These are phyloP conservation scores for Osmanthus fragrans DNA, from an alignment of 257 asterid species.

Conservation along the genomic window DNA sequence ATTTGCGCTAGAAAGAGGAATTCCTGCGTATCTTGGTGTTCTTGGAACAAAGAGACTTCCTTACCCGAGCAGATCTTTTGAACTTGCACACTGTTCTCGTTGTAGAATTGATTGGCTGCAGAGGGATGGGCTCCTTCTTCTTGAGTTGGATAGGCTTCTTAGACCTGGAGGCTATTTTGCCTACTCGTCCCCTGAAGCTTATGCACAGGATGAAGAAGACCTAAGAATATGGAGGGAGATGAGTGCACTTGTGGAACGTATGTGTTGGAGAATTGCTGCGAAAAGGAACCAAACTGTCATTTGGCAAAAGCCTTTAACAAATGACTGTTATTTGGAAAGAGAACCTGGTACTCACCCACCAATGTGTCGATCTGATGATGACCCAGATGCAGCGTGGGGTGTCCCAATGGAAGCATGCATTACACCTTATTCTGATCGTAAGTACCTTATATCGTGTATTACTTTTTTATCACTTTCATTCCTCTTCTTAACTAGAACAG, in stretches of 20 bases:
- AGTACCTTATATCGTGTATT: slow-evolving; percentile 33
- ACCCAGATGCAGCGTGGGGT: slow-evolving; percentile 18
- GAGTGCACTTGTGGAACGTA: slow-evolving; percentile 52
- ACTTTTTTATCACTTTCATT: neutral
- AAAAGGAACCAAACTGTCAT: slow-evolving; percentile 53
- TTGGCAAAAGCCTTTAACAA: slow-evolving; percentile 54
- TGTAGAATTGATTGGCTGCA: slow-evolving; percentile 28
- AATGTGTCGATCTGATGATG: slow-evolving; percentile 50
- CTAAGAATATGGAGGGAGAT: no score
- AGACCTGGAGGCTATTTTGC: no score
- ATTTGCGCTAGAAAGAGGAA: slow-evolving; percentile 59
- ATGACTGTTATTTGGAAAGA: slow-evolving; percentile 48
- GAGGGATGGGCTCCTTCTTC: no score
- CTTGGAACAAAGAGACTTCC: slow-evolving; percentile 62
- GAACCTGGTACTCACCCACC: slow-evolving; percentile 50
- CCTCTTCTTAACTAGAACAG: neutral
- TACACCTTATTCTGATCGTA: slow-evolving; percentile 88
- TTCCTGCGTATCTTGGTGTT: slow-evolving; percentile 61
- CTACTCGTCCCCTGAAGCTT: no score
- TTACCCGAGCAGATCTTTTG: slow-evolving; percentile 57
- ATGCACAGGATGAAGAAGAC: no score
- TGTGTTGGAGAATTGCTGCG: slow-evolving; percentile 56
- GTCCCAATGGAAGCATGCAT: slow-evolving; percentile 50
- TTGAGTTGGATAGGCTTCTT: no score
- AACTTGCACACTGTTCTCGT: slow-evolving; percentile 56